phyloP scores from a whole-genome alignment of 176 grass and related monocot species.

The Oryza punctata region DNA sequence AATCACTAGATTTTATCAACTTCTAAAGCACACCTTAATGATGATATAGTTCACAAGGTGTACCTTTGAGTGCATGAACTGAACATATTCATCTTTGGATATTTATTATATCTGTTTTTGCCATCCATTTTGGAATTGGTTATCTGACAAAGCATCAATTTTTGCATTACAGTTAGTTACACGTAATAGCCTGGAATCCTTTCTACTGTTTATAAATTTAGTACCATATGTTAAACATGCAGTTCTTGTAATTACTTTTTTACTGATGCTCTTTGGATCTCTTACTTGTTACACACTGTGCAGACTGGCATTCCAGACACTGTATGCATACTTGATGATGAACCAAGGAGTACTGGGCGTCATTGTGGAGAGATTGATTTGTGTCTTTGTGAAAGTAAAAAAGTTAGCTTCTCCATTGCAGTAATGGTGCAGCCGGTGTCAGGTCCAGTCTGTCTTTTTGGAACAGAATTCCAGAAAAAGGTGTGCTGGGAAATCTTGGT shows the following conservation, averaged over 20 bases:
- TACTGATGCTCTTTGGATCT: constrained; percentile 22
- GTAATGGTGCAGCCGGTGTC: constrained; percentile 87
- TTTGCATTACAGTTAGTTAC: constrained; percentile 15
- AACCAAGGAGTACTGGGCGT: constrained; percentile 71
- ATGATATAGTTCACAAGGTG: background rate
- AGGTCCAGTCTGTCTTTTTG: constrained; percentile 94
- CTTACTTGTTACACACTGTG: constrained; percentile 33
- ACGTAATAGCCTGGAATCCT: background rate
- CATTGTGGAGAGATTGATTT: constrained; percentile 87
- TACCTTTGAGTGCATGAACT: constrained; percentile 16
- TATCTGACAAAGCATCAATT: constrained; percentile 31
- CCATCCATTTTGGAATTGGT: constrained; percentile 15
- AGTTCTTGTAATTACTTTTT: constrained; percentile 1
- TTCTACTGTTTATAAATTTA: background rate
- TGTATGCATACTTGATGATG: constrained; percentile 96
- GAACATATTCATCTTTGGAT: background rate
- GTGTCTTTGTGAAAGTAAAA: constrained; percentile 67
- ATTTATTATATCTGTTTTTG: constrained; percentile 7
- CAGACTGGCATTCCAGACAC: constrained; percentile 77
- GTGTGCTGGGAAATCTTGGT: constrained; percentile 96
- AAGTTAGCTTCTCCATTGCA: constrained; percentile 82
- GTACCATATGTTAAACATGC: constrained; percentile 26
- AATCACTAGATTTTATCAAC: background rate
- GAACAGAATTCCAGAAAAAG: constrained; percentile 95
- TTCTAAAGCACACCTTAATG: background rate